phyloP scores from a whole-genome alignment of 768 basidiomycete species.

The Coprinopsis sp. region DNA sequence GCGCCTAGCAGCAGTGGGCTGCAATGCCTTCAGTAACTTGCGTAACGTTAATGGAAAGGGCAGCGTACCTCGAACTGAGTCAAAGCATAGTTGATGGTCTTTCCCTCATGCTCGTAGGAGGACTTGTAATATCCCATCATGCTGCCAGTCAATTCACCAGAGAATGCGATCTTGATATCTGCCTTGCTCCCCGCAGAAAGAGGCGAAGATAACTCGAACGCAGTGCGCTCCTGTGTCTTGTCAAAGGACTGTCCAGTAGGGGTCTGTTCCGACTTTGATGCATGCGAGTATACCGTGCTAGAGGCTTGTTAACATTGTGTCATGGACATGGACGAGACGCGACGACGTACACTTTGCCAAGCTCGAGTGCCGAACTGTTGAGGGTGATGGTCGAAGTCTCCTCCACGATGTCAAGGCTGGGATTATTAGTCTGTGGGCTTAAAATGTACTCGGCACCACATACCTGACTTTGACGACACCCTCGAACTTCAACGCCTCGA shows the following conservation, averaged over 20 bases:
- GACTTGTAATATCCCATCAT: conserved; percentile 87
- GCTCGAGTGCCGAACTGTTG: conserved; percentile 56
- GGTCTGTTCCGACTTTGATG: conserved; percentile 42
- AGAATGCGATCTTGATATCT: conserved; percentile 65
- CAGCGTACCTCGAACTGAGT: conserved; percentile 80
- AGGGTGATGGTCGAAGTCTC: conserved; percentile 61
- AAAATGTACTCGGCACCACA: conserved; percentile 16
- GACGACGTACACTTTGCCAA: conserved; percentile 45
- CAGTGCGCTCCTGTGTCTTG: conserved; percentile 57
- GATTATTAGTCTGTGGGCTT: conserved; percentile 3
- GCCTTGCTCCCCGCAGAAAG: conserved; percentile 70
- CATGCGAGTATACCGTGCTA: conserved; percentile 48
- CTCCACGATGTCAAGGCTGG: conserved; percentile 58
- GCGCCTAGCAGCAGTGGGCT: conserved; percentile 83
- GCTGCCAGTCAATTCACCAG: conserved; percentile 56
- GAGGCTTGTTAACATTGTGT: not conserved
- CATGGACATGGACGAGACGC: not conserved
- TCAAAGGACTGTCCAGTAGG: conserved; percentile 51
- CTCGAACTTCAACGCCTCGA: conserved; percentile 67
- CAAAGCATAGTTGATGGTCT: conserved; percentile 65
- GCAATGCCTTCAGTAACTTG: conserved; percentile 1
- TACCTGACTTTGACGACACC: conserved; percentile 74
- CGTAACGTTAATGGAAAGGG: not conserved
- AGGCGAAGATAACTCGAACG: conserved; percentile 50
- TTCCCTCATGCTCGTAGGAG: conserved; percentile 56